A percentile compares a stretch with the other conserved stretches of the same genome.
Conservation (phyloP, 257 asterid species). For the Handroanthus guayacan region DNA sequence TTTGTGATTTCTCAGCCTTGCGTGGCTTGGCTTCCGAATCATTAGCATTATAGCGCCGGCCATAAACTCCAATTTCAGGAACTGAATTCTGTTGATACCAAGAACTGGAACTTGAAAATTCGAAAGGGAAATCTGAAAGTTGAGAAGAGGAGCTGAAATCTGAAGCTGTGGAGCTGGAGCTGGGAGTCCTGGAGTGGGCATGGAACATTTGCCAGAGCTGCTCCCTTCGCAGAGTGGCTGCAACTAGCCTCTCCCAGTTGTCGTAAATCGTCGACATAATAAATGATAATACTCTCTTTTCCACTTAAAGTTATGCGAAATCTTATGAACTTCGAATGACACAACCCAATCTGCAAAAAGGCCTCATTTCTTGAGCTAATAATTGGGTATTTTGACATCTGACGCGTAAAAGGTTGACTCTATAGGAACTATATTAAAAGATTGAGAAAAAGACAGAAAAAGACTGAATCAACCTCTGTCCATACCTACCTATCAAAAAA, state of each 20-base stretch:
- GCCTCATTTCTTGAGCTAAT: background rate
- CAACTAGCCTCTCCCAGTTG: conserved; percentile 41
- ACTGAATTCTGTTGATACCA: background rate
- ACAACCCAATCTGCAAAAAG: background rate
- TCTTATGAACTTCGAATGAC: background rate
- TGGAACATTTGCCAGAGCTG: conserved; percentile 30
- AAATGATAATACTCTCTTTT: background rate
- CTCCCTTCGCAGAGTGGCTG: conserved; percentile 31
- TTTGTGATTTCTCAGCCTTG: conserved; percentile 40
- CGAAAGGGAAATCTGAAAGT: too few relatives aligned
- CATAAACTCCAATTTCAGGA: background rate
- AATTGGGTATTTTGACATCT: too few relatives aligned
- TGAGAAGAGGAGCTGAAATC: conserved; percentile 24
- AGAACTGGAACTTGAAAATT: too few relatives aligned
- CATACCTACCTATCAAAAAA: too few relatives aligned
- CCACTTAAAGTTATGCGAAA: background rate
- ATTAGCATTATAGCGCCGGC: background rate
- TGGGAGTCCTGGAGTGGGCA: conserved; percentile 6
- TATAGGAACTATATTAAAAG: background rate
- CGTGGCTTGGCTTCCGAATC: conserved; percentile 34
- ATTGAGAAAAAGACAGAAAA: background rate
- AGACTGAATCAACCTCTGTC: background rate
- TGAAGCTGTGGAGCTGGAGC: conserved; percentile 26
- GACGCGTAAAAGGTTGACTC: too few relatives aligned
- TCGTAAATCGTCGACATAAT: conserved; percentile 28